Evolutionary conservation across 2,329 filamentous ascomycete genomes (phyloP).

Genomic region (Hymenoscyphus albidus): DNA sequence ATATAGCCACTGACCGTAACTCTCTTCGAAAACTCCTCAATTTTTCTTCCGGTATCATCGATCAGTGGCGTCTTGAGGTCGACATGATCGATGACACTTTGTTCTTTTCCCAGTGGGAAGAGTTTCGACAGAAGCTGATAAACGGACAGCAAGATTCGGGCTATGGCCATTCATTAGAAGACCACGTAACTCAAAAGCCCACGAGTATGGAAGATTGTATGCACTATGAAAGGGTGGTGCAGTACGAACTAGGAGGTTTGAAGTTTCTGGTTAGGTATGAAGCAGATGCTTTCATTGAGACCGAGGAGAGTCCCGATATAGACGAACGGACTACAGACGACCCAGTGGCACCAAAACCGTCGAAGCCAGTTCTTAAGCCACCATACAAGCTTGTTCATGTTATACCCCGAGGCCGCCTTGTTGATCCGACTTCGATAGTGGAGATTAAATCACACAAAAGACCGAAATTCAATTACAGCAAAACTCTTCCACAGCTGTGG

Average conservation of each 20-base stretch:
- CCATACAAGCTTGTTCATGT: conserved; percentile 13
- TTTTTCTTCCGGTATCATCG: conserved; percentile 24
- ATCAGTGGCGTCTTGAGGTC: conserved; percentile 35
- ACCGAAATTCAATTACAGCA: neutral
- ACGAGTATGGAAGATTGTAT: conserved; percentile 22
- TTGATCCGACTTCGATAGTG: conserved; percentile 16
- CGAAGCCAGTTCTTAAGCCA: conserved; percentile 8
- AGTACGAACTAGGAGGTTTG: conserved; percentile 29
- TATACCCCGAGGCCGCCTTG: conserved; percentile 15
- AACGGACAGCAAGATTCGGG: conserved; percentile 21
- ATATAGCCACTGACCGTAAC: conserved; percentile 34
- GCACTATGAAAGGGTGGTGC: conserved; percentile 29
- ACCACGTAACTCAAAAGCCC: conserved; percentile 27
- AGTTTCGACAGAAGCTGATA: conserved; percentile 9
- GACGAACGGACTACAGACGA: neutral
- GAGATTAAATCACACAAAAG: conserved; percentile 25
- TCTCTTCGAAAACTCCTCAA: conserved; percentile 31
- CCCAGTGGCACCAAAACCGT: neutral
- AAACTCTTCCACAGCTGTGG: conserved; percentile 27
- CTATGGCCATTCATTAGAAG: conserved; percentile 36
- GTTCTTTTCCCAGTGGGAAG: conserved; percentile 34
- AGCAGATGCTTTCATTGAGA: conserved; percentile 29
- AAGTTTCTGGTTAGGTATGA: conserved; percentile 32
- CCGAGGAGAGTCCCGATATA: neutral
- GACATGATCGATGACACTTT: conserved; percentile 35